Base-by-base conservation (phyloP, 805 yeast species). In the Zygosaccharomyces siamensis region DNA sequence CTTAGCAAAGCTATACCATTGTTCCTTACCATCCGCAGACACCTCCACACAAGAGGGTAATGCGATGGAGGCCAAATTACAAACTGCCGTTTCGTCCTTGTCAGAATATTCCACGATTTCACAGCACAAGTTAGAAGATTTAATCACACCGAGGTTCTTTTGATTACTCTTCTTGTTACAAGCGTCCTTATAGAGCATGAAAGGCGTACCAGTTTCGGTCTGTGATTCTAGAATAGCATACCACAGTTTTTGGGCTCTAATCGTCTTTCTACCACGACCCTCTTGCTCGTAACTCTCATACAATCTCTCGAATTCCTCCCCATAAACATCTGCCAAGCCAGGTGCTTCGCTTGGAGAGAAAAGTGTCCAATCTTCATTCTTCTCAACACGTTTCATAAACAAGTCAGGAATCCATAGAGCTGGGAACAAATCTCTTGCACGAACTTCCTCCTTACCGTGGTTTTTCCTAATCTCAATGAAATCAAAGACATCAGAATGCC, bases 151-250 rank as follows among this genome's bases (percentile, higher is more conserved):
- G 56, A 92, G 72, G 65, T 92, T 90, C 72, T 86, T 80, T 67
- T 90, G 98, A 67, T 92, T 92, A 31, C 89, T 80, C 69, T 92
- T 89, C 39, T 64, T 56, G 67, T 90, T 90, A 70, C 96, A 86
- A 5, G 95, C 78, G 71, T 90, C 98, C 64, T 90, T 90, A 73
- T 87, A 90, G 5, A 90, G 74, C 84, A 90, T 82, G 72, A 86
- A 90, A 18, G 98, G 98, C 56, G 86, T 86, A 38, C 98, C 98
- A 4, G 97, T 90, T 70, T 90, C 97, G 31, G 92, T 86, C 70
- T 90, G 98, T 26, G 96, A 81, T 63, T 88, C 93, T 47, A 92
- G 68, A 41, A 90, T 89, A 32, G 88, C 81, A 54, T 80, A 77
- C 97, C 97, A 90, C 39, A 90, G 74, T 64, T 85, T 84, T 66